These are phyloP conservation scores for Pestalotiopsis sp. DNA, from an alignment of 2,329 filamentous ascomycete genomes.

Conservation along the genomic window DNA sequence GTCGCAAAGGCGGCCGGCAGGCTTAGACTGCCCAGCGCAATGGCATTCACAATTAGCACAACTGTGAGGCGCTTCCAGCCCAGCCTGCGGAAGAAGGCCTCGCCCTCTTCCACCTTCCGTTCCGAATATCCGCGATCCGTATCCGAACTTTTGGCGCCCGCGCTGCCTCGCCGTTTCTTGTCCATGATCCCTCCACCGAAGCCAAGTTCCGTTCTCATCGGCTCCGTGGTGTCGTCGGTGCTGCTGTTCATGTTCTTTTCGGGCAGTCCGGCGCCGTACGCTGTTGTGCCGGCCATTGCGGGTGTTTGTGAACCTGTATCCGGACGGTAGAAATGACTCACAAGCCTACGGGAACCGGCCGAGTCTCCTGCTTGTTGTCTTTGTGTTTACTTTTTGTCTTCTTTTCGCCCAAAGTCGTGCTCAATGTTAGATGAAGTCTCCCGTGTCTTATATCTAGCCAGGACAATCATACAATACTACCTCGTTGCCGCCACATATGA, in stretches of 20 bases:
- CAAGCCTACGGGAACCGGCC: background rate
- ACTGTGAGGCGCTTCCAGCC: slow-evolving; percentile 60
- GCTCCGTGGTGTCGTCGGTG: background rate
- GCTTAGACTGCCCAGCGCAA: slow-evolving; percentile 55
- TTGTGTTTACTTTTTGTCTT: background rate
- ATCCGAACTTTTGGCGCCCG: background rate
- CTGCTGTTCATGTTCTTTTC: background rate
- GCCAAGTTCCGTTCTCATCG: background rate
- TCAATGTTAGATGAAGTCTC: background rate
- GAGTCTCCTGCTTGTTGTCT: background rate
- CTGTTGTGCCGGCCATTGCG: background rate
- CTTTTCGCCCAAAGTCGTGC: background rate
- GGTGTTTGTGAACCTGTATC: background rate
- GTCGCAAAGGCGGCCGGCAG: slow-evolving; percentile 55
- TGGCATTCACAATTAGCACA: slow-evolving; percentile 59
- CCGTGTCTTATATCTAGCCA: background rate
- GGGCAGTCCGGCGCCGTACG: background rate
- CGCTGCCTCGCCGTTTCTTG: background rate
- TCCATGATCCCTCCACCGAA: background rate
- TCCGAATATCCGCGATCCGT: background rate
- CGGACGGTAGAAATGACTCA: background rate
- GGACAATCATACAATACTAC: background rate
- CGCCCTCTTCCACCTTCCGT: slow-evolving; percentile 32
- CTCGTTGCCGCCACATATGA: background rate
- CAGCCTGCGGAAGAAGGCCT: slow-evolving; percentile 52